A percentile compares a stretch with the other conserved stretches of the same genome.
Evolutionary conservation across 2,329 filamentous ascomycete species (phyloP).

Genomic region (Aspergillus persii): DNA sequence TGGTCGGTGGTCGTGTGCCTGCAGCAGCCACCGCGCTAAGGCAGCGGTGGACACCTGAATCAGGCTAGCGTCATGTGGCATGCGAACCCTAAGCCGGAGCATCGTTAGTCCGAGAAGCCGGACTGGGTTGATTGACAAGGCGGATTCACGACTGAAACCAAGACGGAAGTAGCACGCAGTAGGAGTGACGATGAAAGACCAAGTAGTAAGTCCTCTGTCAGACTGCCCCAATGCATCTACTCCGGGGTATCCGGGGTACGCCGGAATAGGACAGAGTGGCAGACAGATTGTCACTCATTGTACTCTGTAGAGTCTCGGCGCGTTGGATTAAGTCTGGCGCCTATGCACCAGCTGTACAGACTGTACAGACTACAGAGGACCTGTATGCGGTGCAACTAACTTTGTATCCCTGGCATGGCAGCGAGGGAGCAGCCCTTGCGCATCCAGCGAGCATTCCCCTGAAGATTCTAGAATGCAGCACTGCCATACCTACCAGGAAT

Average conservation of each 20-base stretch:
- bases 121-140: neutral
- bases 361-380: neutral
- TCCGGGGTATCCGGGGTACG: neutral
- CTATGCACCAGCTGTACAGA: too few species aligned
- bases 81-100: neutral
- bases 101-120: neutral
- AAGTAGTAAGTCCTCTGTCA: too few species aligned
- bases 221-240: neutral
- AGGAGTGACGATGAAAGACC: neutral
- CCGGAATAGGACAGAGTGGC: too few species aligned
- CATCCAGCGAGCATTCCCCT: too few species aligned
- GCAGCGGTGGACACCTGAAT: neutral
- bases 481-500: too few species aligned
- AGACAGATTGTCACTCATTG: too few species aligned
- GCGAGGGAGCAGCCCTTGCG: neutral
- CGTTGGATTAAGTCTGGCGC: neutral
- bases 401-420: neutral
- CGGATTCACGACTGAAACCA: neutral
- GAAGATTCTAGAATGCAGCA: too few species aligned
- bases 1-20: conserved; percentile 4
- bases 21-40: conserved; percentile 1
- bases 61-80: neutral
- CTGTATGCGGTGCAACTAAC: neutral
- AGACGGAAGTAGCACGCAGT: neutral
- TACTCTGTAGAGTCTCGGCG: neutral